Evolutionary conservation across 2,329 filamentous ascomycete species (phyloP).

Genomic region (Talaromyces piceae): DNA sequence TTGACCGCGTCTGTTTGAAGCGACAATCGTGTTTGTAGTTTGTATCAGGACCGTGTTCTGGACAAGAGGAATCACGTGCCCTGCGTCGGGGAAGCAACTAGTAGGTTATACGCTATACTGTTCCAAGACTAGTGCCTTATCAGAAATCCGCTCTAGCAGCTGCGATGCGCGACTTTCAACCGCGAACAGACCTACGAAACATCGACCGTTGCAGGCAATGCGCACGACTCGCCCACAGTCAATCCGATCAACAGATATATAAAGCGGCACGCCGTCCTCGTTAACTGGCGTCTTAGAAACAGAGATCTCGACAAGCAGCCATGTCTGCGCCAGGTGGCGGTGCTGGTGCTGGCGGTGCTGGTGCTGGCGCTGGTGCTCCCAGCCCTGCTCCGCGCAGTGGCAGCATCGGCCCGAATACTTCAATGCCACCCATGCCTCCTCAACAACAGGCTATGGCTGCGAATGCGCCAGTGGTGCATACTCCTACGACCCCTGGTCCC

Average conservation of each 20-base stretch:
- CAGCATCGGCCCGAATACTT: slow-evolving; percentile 41
- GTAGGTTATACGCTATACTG: not conserved
- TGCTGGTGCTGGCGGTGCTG: not conserved
- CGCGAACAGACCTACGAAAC: not conserved
- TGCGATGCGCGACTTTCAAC: slow-evolving; percentile 4
- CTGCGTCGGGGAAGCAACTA: slow-evolving; percentile 3
- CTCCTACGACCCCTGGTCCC: slow-evolving; percentile 26
- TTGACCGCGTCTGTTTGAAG: not conserved
- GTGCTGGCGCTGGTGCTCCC: slow-evolving; percentile 23
- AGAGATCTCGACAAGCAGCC: slow-evolving; percentile 8
- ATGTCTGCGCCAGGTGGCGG: slow-evolving; percentile 42
- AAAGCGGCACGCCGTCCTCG: too few relatives aligned
- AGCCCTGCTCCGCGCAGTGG: slow-evolving; percentile 43
- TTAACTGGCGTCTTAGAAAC: not conserved
- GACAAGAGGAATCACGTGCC: slow-evolving; percentile 7
- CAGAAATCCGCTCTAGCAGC: slow-evolving; percentile 8
- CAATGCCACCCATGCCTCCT: slow-evolving; percentile 35
- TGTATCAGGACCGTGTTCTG: not conserved
- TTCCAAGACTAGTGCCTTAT: slow-evolving; percentile 7
- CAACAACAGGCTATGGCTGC: slow-evolving; percentile 42
- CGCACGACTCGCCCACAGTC: not conserved
- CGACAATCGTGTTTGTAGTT: not conserved
- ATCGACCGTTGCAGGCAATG: not conserved
- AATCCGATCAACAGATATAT: not conserved
- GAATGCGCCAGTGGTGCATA: slow-evolving; percentile 37